phyloP scores from a whole-genome alignment of 2,329 filamentous ascomycete species.

The Phialophora chinensis region DNA sequence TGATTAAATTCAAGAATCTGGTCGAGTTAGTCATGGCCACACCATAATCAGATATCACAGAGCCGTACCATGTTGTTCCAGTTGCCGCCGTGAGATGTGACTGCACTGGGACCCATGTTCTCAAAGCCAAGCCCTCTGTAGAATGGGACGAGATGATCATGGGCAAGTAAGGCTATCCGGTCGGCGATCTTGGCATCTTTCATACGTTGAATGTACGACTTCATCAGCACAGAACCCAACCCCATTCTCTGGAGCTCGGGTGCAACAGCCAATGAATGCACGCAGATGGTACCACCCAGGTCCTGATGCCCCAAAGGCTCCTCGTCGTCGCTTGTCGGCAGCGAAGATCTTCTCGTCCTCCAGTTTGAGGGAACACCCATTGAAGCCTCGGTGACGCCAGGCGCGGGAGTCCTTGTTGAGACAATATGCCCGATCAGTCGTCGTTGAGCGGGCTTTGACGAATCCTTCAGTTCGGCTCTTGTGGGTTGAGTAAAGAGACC shows the following conservation, averaged over 20 bases:
- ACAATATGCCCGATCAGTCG: constrained; percentile 75
- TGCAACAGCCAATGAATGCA: constrained; percentile 82
- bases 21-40: constrained; percentile 6
- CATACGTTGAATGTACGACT: constrained; percentile 78
- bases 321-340: constrained; percentile 43
- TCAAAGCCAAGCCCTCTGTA: constrained; percentile 79
- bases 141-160: constrained; percentile 73
- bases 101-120: constrained; percentile 70
- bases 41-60: neutral
- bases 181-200: constrained; percentile 72
- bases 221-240: constrained; percentile 74
- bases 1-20: constrained; percentile 26
- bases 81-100: constrained; percentile 75
- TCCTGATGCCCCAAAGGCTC: constrained; percentile 72
- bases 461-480: constrained; percentile 61
- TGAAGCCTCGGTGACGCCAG: constrained; percentile 72
- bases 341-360: constrained; percentile 54
- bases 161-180: constrained; percentile 76
- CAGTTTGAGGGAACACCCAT: constrained; percentile 77
- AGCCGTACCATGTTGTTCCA: constrained; percentile 79
- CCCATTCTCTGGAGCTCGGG: constrained; percentile 76
- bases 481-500: constrained; percentile 74
- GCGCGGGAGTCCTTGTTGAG: constrained; percentile 70
- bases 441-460: constrained; percentile 58
- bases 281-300: constrained; percentile 72